Conservation (phyloP, 2,329 filamentous ascomycete genomes). For the Phaeosphaeria sp. region DNA sequence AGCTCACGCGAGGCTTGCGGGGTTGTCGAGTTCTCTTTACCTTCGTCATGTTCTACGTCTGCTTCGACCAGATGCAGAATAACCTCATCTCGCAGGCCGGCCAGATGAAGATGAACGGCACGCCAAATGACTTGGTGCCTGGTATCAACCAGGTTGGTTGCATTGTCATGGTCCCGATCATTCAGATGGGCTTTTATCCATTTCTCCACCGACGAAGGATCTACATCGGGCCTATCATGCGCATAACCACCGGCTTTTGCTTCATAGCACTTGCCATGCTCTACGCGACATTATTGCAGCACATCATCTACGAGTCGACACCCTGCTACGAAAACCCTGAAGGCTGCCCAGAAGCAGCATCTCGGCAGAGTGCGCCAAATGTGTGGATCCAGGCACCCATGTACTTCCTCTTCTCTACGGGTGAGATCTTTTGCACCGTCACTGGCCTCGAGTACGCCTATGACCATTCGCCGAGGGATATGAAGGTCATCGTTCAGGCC, state of each 20-base stretch:
- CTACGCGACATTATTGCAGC: slow-evolving; percentile 40
- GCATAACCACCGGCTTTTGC: slow-evolving; percentile 42
- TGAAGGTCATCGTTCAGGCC: slow-evolving; percentile 49
- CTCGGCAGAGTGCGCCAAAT: slow-evolving; percentile 40
- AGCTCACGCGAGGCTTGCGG: slow-evolving; percentile 37
- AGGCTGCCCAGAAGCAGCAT: slow-evolving; percentile 24
- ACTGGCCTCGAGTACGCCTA: slow-evolving; percentile 55
- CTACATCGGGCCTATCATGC: slow-evolving; percentile 35
- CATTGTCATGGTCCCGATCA: slow-evolving; percentile 41
- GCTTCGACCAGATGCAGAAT: slow-evolving; percentile 50
- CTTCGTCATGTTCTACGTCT: slow-evolving; percentile 46
- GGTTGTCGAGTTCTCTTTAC: slow-evolving; percentile 44
- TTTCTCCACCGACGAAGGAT: slow-evolving; percentile 36
- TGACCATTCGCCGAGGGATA: slow-evolving; percentile 51
- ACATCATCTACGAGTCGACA: slow-evolving; percentile 38
- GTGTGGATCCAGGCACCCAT: slow-evolving; percentile 52
- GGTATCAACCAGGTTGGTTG: slow-evolving; percentile 42
- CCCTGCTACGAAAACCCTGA: slow-evolving; percentile 47
- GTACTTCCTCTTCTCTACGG: slow-evolving; percentile 49
- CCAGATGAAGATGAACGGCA: slow-evolving; percentile 40
- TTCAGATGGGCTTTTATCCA: slow-evolving; percentile 38
- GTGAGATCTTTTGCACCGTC: slow-evolving; percentile 53
- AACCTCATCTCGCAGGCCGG: slow-evolving; percentile 48
- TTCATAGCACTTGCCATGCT: slow-evolving; percentile 38
- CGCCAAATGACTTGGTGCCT: slow-evolving; percentile 47